Conservation (phyloP, 2,329 filamentous ascomycete species). For the Bretziella fagacearum region DNA sequence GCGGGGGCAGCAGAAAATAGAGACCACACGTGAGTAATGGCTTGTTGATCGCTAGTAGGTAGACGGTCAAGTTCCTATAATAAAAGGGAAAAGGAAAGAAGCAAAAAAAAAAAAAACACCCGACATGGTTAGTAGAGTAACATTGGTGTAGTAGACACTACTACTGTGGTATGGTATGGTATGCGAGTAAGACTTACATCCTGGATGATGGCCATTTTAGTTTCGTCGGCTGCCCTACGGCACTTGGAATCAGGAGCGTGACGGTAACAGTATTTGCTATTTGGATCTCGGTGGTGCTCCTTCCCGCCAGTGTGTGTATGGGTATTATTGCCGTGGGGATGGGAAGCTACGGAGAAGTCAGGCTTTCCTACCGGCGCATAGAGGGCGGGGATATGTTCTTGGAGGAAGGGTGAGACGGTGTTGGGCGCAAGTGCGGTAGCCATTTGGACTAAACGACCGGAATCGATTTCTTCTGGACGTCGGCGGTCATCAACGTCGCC, state of each 20-base stretch:
- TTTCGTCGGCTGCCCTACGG: slow-evolving; percentile 78
- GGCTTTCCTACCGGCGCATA: slow-evolving; percentile 64
- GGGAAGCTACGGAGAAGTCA: slow-evolving; percentile 17
- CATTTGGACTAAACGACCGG: slow-evolving; percentile 36
- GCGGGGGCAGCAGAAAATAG: slow-evolving; percentile 89
- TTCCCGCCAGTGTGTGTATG: neutral
- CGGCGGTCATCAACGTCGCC: slow-evolving; percentile 6
- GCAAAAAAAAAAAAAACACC: neutral
- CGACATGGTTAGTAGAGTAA: neutral
- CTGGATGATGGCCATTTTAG: slow-evolving; percentile 90
- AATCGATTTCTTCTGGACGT: slow-evolving; percentile 11
- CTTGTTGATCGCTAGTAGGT: slow-evolving; percentile 74
- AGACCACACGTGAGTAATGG: slow-evolving; percentile 94
- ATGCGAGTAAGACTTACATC: slow-evolving; percentile 55
- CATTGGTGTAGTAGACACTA: no score
- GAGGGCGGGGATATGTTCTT: slow-evolving; percentile 74
- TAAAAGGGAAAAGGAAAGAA: slow-evolving; percentile 4
- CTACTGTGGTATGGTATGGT: no score
- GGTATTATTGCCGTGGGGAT: neutral
- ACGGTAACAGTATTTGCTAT: slow-evolving; percentile 89
- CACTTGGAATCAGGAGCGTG: slow-evolving; percentile 91
- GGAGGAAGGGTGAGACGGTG: slow-evolving; percentile 74
- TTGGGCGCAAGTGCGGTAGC: slow-evolving; percentile 52
- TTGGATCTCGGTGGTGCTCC: slow-evolving; percentile 31
- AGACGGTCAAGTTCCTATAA: slow-evolving; percentile 62